A percentile compares a stretch with the other conserved stretches of the same genome.
These are phyloP conservation scores for Beauveria scarabaeidicola DNA, from an alignment of 2,329 filamentous ascomycete species.

Conservation along the genomic window DNA sequence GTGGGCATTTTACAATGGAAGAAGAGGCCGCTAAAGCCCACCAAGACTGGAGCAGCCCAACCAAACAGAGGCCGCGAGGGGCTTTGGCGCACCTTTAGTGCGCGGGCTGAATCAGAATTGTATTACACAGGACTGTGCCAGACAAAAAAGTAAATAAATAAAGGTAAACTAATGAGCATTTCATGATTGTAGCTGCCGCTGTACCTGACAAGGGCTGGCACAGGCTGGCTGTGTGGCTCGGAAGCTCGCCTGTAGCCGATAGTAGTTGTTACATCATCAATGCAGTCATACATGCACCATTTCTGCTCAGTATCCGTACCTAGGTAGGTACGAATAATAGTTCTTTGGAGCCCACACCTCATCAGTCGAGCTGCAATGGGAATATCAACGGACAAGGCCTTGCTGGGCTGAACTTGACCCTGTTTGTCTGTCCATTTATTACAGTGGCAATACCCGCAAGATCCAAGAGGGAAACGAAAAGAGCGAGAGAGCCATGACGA, in stretches of 20 bases:
- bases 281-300: too few species aligned
- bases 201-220: neutral
- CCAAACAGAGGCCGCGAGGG: neutral
- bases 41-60: neutral
- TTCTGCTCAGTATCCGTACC: too few species aligned
- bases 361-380: neutral
- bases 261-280: neutral
- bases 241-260: neutral
- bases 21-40: neutral
- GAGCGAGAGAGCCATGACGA: neutral
- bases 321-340: too few species aligned
- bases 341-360: neutral
- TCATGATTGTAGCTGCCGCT: too few species aligned
- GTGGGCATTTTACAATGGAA: neutral
- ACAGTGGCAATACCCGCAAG: neutral
- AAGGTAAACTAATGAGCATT: too few species aligned
- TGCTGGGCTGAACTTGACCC: neutral
- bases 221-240: neutral
- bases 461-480: neutral
- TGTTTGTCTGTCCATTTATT: neutral
- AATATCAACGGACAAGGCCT: neutral
- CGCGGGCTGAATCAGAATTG: neutral
- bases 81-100: too few species aligned
- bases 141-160: neutral
- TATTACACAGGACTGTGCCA: neutral